phyloP scores from a whole-genome alignment of 441 rosid genomes.

The Cnidoscolus chayamansa region DNA sequence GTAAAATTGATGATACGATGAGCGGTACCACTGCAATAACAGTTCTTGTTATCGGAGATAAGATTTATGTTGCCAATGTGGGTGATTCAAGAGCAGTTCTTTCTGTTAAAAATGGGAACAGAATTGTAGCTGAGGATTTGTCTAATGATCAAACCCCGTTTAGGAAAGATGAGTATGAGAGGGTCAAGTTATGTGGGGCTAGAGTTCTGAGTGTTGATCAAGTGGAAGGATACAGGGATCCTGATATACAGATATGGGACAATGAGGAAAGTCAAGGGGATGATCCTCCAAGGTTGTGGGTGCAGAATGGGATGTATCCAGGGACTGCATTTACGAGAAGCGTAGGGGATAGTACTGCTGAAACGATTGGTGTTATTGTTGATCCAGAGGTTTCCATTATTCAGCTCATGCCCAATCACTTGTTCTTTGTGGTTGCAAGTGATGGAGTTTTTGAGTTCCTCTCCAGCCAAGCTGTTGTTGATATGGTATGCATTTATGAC shows the following conservation, averaged over 20 bases:
- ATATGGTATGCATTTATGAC: conserved; percentile 54
- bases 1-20: conserved; percentile 80
- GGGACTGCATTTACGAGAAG: conserved; percentile 93
- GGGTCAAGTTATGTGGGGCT: conserved; percentile 88
- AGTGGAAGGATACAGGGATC: conserved; percentile 83
- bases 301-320: conserved; percentile 81
- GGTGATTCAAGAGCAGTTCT: conserved; percentile 94
- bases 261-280: conserved; percentile 80
- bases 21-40: conserved; percentile 97
- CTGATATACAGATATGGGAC: conserved; percentile 70
- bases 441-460: conserved; percentile 96
- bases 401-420: conserved; percentile 58
- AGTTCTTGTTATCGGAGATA: conserved; percentile 77
- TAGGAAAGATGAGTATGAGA: conserved; percentile 82
- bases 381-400: conserved; percentile 72
- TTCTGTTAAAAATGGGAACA: conserved; percentile 57
- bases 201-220: conserved; percentile 86
- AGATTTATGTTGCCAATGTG: conserved; percentile 74
- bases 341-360: conserved; percentile 78
- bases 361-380: conserved; percentile 77
- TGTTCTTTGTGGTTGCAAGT: conserved; percentile 92
- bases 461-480: conserved; percentile 78
- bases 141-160: conserved; percentile 93
- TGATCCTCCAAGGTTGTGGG: conserved; percentile 97
- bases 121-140: conserved; percentile 62